These are phyloP conservation scores for Tribonema minus DNA, from an alignment of 108 stramenopile species.

Conservation along the genomic window DNA sequence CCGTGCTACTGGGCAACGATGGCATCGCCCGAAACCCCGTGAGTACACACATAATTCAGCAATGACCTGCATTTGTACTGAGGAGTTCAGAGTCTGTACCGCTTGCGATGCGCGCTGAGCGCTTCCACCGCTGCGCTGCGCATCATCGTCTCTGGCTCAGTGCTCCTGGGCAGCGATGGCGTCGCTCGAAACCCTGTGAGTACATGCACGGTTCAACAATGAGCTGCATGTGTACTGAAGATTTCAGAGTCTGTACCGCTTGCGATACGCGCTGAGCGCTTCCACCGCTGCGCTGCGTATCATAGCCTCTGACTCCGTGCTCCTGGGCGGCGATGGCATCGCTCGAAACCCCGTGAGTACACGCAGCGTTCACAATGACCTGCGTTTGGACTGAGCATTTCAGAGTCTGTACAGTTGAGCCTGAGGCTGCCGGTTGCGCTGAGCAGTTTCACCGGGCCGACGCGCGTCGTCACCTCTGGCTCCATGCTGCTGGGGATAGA, in stretches of 20 bases:
- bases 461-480: slow-evolving; percentile 23
- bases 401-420: too few species aligned
- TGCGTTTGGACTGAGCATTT: too few species aligned
- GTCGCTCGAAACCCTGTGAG: not conserved
- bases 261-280: slow-evolving; percentile 11
- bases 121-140: slow-evolving; percentile 30
- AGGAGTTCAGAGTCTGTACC: too few species aligned
- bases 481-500: slow-evolving; percentile 20
- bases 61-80: too few species aligned
- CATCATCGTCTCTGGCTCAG: slow-evolving; percentile 31
- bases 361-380: too few species aligned
- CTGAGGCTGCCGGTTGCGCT: slow-evolving; percentile 34
- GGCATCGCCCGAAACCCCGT: not conserved
- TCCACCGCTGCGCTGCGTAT: slow-evolving; percentile 35
- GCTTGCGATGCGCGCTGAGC: slow-evolving; percentile 22
- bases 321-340: slow-evolving; percentile 3
- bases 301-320: slow-evolving; percentile 27
- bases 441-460: slow-evolving; percentile 10
- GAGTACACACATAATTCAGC: not conserved
- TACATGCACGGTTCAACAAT: too few species aligned
- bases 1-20: slow-evolving; percentile 16
- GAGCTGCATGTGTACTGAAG: too few species aligned
- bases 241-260: too few species aligned
- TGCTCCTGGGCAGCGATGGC: slow-evolving; percentile 9
- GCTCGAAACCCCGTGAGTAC: not conserved